Percentiles rank a stretch among this genome's conserved stretches.
These are phyloP conservation scores for Lotmaria passim DNA, from an alignment of 208 protist species.

Conservation along the genomic window DNA sequence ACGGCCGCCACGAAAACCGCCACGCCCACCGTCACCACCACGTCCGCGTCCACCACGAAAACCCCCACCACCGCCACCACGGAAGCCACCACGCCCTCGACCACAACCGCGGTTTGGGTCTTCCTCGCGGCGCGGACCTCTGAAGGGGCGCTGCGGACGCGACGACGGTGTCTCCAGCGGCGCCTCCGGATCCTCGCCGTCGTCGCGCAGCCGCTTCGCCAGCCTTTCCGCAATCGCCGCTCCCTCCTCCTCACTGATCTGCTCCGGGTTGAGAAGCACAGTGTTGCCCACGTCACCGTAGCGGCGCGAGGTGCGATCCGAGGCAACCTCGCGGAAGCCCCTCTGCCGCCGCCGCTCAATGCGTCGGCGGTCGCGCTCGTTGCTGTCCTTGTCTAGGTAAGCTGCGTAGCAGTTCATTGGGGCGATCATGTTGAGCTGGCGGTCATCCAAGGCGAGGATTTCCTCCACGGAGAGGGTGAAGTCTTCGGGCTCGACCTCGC, in stretches of 20 bases:
- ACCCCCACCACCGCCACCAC: slow-evolving; percentile 2
- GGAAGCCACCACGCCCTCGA: slow-evolving; percentile 4
- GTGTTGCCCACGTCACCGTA: slow-evolving; percentile 81
- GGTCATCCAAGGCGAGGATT: slow-evolving; percentile 88
- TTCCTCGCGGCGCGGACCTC: not conserved
- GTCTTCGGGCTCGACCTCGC: slow-evolving; percentile 79
- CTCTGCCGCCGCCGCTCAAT: slow-evolving; percentile 60
- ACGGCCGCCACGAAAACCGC: not conserved
- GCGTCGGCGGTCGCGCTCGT: slow-evolving; percentile 66
- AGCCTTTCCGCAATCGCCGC: slow-evolving; percentile 54
- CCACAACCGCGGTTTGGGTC: not conserved
- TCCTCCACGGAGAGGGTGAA: slow-evolving; percentile 88
- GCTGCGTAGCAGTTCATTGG: slow-evolving; percentile 93
- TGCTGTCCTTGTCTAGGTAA: slow-evolving; percentile 73
- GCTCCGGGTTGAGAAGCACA: slow-evolving; percentile 58
- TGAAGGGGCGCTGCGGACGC: not conserved
- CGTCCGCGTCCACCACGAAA: slow-evolving; percentile 17
- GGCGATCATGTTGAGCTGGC: slow-evolving; percentile 92
- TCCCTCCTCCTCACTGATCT: slow-evolving; percentile 60
- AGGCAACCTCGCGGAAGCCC: slow-evolving; percentile 74
- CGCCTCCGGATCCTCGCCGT: slow-evolving; percentile 36
- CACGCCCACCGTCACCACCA: not conserved
- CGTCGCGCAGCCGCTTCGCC: slow-evolving; percentile 66
- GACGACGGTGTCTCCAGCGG: slow-evolving; percentile 12
- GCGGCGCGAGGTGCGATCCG: slow-evolving; percentile 70